phyloP scores from a whole-genome alignment of 371 early-diverging fungal species.

The Furculomyces boomerangus region DNA sequence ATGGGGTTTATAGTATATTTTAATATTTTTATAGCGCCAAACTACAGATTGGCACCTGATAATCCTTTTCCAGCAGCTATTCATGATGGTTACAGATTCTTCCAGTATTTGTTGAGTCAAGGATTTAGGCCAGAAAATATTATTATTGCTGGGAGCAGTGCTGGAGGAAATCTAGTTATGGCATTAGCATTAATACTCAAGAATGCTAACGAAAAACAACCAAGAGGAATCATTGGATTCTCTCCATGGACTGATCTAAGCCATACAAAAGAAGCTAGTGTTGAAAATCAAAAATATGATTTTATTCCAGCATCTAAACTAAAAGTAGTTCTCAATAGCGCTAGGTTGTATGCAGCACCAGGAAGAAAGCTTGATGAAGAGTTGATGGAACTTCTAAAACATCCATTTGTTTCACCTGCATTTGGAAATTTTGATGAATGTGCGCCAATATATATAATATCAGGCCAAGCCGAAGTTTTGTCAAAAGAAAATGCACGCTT shows the following conservation, averaged over 20 bases:
- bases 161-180: conserved; percentile 40
- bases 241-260: conserved; percentile 13
- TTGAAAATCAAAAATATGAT: conserved; percentile 5
- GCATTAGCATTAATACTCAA: conserved; percentile 3
- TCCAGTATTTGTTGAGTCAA: conserved; percentile 36
- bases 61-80: conserved; percentile 64
- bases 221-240: not conserved
- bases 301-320: not conserved
- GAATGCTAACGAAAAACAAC: not conserved
- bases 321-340: not conserved
- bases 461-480: conserved; percentile 22
- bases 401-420: conserved; percentile 20
- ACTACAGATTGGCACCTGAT: conserved; percentile 71
- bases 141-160: conserved; percentile 62
- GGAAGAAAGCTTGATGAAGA: conserved; percentile 6
- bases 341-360: conserved; percentile 14
- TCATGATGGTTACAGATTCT: conserved; percentile 58
- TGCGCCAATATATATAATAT: conserved; percentile 27
- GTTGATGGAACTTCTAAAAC: conserved; percentile 9
- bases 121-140: conserved; percentile 39
- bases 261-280: conserved; percentile 1
- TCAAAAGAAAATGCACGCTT: conserved; percentile 13
- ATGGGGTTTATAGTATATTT: too few relatives aligned
- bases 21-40: conserved; percentile 20
- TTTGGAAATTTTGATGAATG: conserved; percentile 27